These are phyloP conservation scores for Mallotus repandus DNA, from an alignment of 441 rosid species.

Conservation along the genomic window DNA sequence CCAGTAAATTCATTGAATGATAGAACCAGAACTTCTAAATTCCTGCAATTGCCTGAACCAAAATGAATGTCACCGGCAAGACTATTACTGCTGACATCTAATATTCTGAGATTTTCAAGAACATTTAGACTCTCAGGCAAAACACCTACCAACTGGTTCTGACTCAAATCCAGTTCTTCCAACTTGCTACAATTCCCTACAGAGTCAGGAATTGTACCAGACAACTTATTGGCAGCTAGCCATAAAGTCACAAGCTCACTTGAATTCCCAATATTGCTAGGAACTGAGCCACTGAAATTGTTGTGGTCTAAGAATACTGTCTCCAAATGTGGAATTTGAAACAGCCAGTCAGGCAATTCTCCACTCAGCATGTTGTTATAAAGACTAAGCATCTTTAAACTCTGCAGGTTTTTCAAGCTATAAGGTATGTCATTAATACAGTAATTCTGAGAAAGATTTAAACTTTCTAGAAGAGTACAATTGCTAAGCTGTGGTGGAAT, in stretches of 20 bases:
- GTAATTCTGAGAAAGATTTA: no score
- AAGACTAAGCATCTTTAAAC: constrained; percentile 35
- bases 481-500: constrained; percentile 49
- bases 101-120: background rate
- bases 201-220: constrained; percentile 58
- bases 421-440: constrained; percentile 47
- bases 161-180: constrained; percentile 35
- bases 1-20: constrained; percentile 57
- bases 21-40: constrained; percentile 40
- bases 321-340: constrained; percentile 41
- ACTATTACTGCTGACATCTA: constrained; percentile 31
- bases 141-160: constrained; percentile 52
- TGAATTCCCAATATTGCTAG: constrained; percentile 47
- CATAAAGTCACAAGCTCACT: constrained; percentile 34
- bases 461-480: constrained; percentile 27
- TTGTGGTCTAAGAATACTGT: constrained; percentile 39
- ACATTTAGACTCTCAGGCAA: constrained; percentile 44
- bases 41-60: constrained; percentile 45
- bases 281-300: constrained; percentile 52
- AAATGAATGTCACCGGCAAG: constrained; percentile 52
- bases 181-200: constrained; percentile 57
- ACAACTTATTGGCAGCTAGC: constrained; percentile 37
- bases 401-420: constrained; percentile 35
- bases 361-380: constrained; percentile 48
- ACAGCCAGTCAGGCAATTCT: constrained; percentile 53